phyloP scores from a whole-genome alignment of 1,284 basidiomycete species.

The Pyrrhoderma noxium region DNA sequence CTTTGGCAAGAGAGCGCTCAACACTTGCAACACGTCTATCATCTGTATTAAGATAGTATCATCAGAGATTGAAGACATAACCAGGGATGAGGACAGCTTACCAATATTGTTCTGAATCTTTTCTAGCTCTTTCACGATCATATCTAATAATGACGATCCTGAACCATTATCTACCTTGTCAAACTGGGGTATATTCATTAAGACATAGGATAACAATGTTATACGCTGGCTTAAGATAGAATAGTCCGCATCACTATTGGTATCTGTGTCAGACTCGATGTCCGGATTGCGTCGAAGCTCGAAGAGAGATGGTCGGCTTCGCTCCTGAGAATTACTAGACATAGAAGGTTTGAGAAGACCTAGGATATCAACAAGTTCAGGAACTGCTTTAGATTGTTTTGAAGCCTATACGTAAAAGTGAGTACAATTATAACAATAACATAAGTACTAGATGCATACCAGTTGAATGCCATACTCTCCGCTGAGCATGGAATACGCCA shows the following conservation, averaged over 20 bases:
- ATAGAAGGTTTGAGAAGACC: conserved; percentile 22
- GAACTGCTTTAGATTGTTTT: conserved; percentile 35
- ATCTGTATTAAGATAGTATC: conserved; percentile 31
- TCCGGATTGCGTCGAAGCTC: conserved; percentile 37
- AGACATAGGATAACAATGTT: conserved; percentile 45
- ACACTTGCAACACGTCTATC: conserved; percentile 66
- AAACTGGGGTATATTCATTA: conserved; percentile 45
- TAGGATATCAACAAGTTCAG: conserved; percentile 39
- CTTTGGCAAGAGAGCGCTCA: conserved; percentile 64
- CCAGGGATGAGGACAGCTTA: conserved; percentile 27
- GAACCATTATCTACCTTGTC: conserved; percentile 33
- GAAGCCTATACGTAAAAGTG: conserved; percentile 3
- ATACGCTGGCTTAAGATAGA: conserved; percentile 47
- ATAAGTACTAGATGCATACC: conserved; percentile 29
- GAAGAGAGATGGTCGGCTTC: not conserved
- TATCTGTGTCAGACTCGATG: not conserved
- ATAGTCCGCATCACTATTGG: conserved; percentile 42
- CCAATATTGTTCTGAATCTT: conserved; percentile 55
- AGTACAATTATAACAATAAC: not conserved
- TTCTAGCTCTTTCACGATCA: conserved; percentile 41
- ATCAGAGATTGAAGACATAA: not conserved
- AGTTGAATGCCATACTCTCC: conserved; percentile 23
- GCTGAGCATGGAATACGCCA: conserved; percentile 42
- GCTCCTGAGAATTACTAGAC: not conserved
- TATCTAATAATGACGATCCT: conserved; percentile 36